These are phyloP conservation scores for Rhexocercosporidium sp. DNA, from an alignment of 2,329 filamentous ascomycete genomes.

Conservation along the genomic window DNA sequence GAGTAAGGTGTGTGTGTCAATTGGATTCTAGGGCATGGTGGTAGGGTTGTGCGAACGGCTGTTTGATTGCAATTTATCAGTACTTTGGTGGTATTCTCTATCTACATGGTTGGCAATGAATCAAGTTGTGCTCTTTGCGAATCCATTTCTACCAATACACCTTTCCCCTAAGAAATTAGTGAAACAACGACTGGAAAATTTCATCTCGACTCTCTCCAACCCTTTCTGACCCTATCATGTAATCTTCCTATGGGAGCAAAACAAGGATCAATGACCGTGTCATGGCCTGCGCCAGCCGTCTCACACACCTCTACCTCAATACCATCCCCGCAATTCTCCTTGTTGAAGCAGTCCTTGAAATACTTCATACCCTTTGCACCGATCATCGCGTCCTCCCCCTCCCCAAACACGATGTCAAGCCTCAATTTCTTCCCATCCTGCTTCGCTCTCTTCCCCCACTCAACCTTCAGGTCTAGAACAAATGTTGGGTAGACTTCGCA, in stretches of 20 bases:
- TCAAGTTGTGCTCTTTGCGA: not conserved
- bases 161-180: not conserved
- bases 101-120: not conserved
- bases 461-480: constrained; percentile 24
- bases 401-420: constrained; percentile 41
- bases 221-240: constrained; percentile 9
- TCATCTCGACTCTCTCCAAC: not conserved
- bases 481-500: constrained; percentile 33
- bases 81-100: no score
- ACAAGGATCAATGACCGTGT: constrained; percentile 35
- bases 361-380: constrained; percentile 48
- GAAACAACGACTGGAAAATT: not conserved
- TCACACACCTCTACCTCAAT: constrained; percentile 44
- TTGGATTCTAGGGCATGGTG: no score
- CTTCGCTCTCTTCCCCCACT: constrained; percentile 26
- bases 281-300: constrained; percentile 47
- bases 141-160: not conserved
- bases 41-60: not conserved
- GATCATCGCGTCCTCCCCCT: constrained; percentile 48
- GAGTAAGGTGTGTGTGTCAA: not conserved
- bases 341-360: constrained; percentile 49
- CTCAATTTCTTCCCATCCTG: constrained; percentile 27
- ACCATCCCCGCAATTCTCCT: constrained; percentile 35
- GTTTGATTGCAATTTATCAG: not conserved
- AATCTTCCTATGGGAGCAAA: constrained; percentile 22